Conservation (phyloP, 805 yeast genomes). For the Osmozyma mogii region DNA sequence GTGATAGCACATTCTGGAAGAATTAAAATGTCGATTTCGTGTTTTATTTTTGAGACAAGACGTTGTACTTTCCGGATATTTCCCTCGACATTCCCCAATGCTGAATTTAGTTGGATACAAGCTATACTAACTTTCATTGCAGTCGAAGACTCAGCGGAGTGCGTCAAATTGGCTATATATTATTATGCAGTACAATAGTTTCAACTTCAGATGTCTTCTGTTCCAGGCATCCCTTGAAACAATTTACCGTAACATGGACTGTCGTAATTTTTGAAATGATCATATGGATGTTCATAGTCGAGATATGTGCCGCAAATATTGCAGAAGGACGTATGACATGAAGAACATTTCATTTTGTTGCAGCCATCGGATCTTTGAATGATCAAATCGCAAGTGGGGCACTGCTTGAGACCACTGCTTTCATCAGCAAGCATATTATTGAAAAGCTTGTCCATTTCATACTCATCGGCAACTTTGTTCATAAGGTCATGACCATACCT, state of each 20-base stretch:
- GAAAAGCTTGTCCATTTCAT: conserved; percentile 39
- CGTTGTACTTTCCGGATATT: conserved; percentile 42
- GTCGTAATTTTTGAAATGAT: conserved; percentile 37
- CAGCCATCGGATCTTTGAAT: conserved; percentile 56
- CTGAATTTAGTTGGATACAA: conserved; percentile 60
- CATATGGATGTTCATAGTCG: conserved; percentile 38
- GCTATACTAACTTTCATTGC: conserved; percentile 50
- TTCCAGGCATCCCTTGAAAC: conserved; percentile 42
- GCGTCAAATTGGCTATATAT: too few relatives aligned
- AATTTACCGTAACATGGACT: conserved; percentile 42
- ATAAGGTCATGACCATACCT: conserved; percentile 41
- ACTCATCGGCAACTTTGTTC: conserved; percentile 35
- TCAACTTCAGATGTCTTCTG: too few relatives aligned
- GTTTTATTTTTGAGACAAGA: conserved; percentile 23
- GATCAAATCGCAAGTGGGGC: conserved; percentile 45
- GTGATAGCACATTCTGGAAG: conserved; percentile 82
- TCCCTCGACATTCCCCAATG: conserved; percentile 48
- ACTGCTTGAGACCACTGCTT: conserved; percentile 36
- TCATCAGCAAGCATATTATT: conserved; percentile 34
- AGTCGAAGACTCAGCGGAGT: too few relatives aligned
- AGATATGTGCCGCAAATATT: conserved; percentile 43
- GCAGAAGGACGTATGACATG: conserved; percentile 45
- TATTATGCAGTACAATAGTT: too few relatives aligned
- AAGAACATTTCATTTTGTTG: conserved; percentile 51
- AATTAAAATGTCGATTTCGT: conserved; percentile 55